Conservation (phyloP, 257 asterid genomes). For the Knoxia roxburghii region DNA sequence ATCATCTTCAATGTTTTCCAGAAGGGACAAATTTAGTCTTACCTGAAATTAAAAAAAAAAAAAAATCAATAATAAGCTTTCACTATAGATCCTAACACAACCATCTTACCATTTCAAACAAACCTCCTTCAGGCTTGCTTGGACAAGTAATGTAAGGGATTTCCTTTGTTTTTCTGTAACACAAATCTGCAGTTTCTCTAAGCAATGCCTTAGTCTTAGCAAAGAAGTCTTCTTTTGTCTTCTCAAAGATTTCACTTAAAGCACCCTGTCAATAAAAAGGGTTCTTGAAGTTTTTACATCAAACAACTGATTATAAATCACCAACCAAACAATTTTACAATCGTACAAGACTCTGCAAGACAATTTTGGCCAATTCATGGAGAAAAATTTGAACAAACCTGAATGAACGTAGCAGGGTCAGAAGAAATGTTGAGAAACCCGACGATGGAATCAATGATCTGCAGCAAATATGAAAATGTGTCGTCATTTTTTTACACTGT, state of each 20-base stretch:
- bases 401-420: constrained; percentile 74
- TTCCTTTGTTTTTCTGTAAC: constrained; percentile 43
- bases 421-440: constrained; percentile 54
- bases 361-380: too few relatives aligned
- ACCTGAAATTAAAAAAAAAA: constrained; percentile 47
- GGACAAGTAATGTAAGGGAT: constrained; percentile 71
- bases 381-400: constrained; percentile 37
- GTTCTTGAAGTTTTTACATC: too few relatives aligned
- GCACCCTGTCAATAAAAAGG: constrained; percentile 51
- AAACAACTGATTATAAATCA: too few relatives aligned
- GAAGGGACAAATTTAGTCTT: constrained; percentile 44
- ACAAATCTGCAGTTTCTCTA: constrained; percentile 42
- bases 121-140: constrained; percentile 81
- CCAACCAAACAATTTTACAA: neutral
- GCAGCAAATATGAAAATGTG: constrained; percentile 24
- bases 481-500: neutral
- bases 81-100: neutral
- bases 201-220: constrained; percentile 37
- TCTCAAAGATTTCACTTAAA: constrained; percentile 45
- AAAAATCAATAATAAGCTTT: constrained; percentile 1
- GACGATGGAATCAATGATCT: constrained; percentile 66
- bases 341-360: neutral
- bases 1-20: constrained; percentile 62
- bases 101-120: constrained; percentile 68
- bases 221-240: constrained; percentile 56